phyloP scores from a whole-genome alignment of 371 early-diverging fungal genomes.

The Haplosporangium sp. region DNA sequence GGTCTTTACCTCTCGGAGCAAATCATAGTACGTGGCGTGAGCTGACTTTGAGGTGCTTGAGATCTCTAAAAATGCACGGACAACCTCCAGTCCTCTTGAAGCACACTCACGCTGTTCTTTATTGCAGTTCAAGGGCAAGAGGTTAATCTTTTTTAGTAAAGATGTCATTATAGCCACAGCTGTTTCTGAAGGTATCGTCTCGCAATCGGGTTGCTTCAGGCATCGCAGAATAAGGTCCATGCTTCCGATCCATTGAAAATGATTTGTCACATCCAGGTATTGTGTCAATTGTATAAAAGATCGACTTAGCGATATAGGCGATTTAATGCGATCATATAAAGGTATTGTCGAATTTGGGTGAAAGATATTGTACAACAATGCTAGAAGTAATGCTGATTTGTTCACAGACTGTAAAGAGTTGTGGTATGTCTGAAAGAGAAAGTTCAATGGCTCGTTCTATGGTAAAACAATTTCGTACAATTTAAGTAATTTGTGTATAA shows the following conservation, averaged over 20 bases:
- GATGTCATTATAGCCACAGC: slow-evolving; percentile 41
- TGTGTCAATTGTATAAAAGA: slow-evolving; percentile 51
- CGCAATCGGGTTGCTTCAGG: slow-evolving; percentile 51
- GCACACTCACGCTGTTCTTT: slow-evolving; percentile 51
- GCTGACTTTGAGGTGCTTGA: slow-evolving; percentile 39
- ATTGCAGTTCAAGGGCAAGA: slow-evolving; percentile 36
- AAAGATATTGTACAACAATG: slow-evolving; percentile 52
- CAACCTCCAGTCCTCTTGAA: slow-evolving; percentile 45
- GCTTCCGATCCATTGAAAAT: slow-evolving; percentile 50
- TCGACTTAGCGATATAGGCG: slow-evolving; percentile 39
- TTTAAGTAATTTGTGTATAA: neutral
- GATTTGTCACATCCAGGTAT: slow-evolving; percentile 49
- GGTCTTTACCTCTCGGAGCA: slow-evolving; percentile 51
- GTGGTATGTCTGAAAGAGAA: slow-evolving; percentile 39
- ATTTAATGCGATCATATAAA: slow-evolving; percentile 45
- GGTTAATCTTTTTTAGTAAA: slow-evolving; percentile 53
- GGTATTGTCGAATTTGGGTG: slow-evolving; percentile 47
- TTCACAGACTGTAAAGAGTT: slow-evolving; percentile 35
- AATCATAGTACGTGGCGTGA: slow-evolving; percentile 52
- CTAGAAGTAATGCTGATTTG: slow-evolving; percentile 38
- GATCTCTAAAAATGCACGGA: slow-evolving; percentile 46
- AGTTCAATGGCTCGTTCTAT: slow-evolving; percentile 42
- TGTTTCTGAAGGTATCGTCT: slow-evolving; percentile 43
- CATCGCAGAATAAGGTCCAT: slow-evolving; percentile 49
- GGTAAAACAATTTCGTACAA: neutral